A percentile compares a stretch with the other conserved stretches of the same genome.
Evolutionary conservation across 106 monocot genomes (phyloP).

Genomic region (Vanilla planifolia): DNA sequence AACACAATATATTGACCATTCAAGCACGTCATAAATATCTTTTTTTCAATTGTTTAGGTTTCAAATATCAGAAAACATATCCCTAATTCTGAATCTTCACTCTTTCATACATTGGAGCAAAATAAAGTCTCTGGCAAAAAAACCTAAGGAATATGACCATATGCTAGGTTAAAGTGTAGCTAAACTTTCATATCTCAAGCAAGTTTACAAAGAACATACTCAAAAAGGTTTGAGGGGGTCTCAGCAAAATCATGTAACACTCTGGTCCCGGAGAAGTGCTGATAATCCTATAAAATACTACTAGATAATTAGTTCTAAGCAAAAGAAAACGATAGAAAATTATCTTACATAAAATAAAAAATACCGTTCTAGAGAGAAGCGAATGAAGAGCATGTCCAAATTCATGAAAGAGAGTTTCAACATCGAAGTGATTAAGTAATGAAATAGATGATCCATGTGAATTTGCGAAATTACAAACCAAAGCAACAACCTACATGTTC

Average conservation of each 20-base stretch:
- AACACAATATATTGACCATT: too few relatives aligned
- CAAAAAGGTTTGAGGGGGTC: conserved; percentile 95
- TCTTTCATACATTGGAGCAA: too few relatives aligned
- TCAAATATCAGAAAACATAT: too few relatives aligned
- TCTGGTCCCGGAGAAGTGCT: conserved; percentile 96
- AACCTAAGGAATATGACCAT: too few relatives aligned
- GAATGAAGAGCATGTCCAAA: conserved; percentile 99
- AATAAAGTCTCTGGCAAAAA: too few relatives aligned
- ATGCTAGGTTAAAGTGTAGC: too few relatives aligned
- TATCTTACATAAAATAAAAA: neutral
- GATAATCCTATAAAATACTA: conserved; percentile 63
- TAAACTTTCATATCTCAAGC: too few relatives aligned
- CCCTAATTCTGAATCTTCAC: too few relatives aligned
- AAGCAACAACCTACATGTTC: conserved; percentile 55
- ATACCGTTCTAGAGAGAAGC: conserved; percentile 98
- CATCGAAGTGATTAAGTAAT: conserved; percentile 77
- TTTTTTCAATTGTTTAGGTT: too few relatives aligned
- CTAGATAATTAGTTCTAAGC: conserved; percentile 1
- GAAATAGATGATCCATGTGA: conserved; percentile 40
- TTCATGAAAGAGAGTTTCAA: conserved; percentile 97
- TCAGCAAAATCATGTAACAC: conserved; percentile 93
- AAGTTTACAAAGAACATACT: conserved; percentile 38
- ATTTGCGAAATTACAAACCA: conserved; percentile 80
- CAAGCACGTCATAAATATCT: too few relatives aligned
- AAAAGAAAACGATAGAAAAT: neutral